Evolutionary conservation across 257 asterid species (phyloP).

Genomic region (Buddleja alternifolia): DNA sequence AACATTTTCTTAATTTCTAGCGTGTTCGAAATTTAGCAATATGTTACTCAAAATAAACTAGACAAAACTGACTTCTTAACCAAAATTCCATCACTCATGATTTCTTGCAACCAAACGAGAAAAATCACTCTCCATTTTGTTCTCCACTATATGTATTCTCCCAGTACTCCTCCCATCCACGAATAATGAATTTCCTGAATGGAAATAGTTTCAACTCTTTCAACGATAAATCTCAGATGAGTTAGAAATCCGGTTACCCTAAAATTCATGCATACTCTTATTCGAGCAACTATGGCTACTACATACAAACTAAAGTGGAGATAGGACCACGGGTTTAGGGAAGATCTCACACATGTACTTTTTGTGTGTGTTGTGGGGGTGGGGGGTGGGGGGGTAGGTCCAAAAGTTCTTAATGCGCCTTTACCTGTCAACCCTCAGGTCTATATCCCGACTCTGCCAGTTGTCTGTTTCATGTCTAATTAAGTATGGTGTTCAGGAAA

Average conservation of each 20-base stretch:
- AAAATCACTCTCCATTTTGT: neutral
- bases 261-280: neutral
- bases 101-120: neutral
- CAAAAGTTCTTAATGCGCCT: no score
- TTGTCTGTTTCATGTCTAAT: neutral
- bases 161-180: conserved; percentile 2
- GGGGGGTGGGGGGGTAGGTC: no score
- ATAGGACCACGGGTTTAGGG: no score
- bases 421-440: neutral
- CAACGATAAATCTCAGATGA: neutral
- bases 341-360: no score
- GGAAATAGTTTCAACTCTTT: neutral
- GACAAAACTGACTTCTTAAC: neutral
- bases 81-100: neutral
- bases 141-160: neutral
- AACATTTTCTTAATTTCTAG: neutral
- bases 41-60: neutral
- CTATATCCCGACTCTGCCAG: neutral
- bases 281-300: no score
- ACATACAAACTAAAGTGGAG: no score
- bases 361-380: no score
- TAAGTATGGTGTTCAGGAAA: neutral
- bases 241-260: neutral
- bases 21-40: neutral
- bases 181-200: neutral